A percentile compares a stretch with the other conserved stretches of the same genome.
Evolutionary conservation across 805 yeast species (phyloP).

Genomic region (Ascoidea asiatica): DNA sequence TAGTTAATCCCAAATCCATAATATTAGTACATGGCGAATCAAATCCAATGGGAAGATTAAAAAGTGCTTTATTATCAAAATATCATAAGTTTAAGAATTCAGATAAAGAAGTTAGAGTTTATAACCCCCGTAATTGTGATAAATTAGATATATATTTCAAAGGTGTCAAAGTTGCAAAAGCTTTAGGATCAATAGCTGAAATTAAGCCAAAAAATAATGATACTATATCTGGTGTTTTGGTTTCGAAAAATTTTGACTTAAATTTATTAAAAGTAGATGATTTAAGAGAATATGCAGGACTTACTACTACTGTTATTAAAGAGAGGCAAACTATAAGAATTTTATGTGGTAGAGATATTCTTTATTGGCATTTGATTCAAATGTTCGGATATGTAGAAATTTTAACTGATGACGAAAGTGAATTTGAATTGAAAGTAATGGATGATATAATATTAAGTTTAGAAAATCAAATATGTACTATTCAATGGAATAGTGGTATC

Average conservation of each 20-base stretch:
- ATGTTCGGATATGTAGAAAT: conserved; percentile 85
- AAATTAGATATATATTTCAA: conserved; percentile 63
- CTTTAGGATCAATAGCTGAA: conserved; percentile 44
- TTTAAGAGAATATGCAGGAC: conserved; percentile 75
- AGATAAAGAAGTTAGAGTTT: conserved; percentile 80
- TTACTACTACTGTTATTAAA: conserved; percentile 72
- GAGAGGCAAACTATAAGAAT: conserved; percentile 72
- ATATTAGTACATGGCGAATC: conserved; percentile 95
- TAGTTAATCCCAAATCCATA: conserved; percentile 72
- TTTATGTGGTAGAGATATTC: conserved; percentile 66
- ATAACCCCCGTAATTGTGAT: conserved; percentile 85
- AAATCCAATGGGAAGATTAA: conserved; percentile 96
- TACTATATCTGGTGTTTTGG: conserved; percentile 68
- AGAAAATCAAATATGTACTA: conserved; percentile 37
- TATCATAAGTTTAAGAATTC: conserved; percentile 74
- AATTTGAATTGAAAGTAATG: conserved; percentile 46
- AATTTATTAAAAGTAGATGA: conserved; percentile 76
- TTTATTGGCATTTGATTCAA: conserved; percentile 82
- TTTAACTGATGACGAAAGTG: conserved; percentile 40
- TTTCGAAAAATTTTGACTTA: conserved; percentile 82
- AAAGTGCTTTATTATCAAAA: conserved; percentile 82
- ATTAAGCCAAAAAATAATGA: conserved; percentile 26
- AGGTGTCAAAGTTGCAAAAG: conserved; percentile 75
- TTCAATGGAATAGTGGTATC: conserved; percentile 85
- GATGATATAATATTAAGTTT: conserved; percentile 41